These are phyloP conservation scores for Wakefieldia striispora DNA, from an alignment of 768 basidiomycete genomes.

Conservation along the genomic window DNA sequence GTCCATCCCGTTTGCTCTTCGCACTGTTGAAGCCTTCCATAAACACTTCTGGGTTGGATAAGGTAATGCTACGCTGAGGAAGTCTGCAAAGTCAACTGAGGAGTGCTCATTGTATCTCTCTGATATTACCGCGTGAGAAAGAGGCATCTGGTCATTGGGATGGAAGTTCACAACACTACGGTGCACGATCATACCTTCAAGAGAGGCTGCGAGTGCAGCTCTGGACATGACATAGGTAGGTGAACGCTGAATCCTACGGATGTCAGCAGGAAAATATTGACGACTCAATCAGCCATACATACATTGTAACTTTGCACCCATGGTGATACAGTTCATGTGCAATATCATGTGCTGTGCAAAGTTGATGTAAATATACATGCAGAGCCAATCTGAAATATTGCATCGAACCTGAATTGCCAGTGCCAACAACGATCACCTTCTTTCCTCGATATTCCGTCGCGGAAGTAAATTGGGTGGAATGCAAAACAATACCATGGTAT, in stretches of 20 bases:
- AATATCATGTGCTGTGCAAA: slow-evolving; percentile 37
- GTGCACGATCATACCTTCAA: too few species aligned
- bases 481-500: slow-evolving; percentile 52
- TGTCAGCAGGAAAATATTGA: slow-evolving; percentile 25
- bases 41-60: slow-evolving; percentile 18
- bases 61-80: slow-evolving; percentile 21
- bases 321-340: slow-evolving; percentile 31
- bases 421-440: slow-evolving; percentile 63
- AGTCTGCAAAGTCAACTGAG: slow-evolving; percentile 26
- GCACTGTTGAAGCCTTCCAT: neutral
- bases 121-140: neutral
- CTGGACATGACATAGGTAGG: slow-evolving; percentile 27
- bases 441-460: slow-evolving; percentile 51
- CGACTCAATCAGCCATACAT: slow-evolving; percentile 1
- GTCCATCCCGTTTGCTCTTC: slow-evolving; percentile 19
- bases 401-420: slow-evolving; percentile 53
- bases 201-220: slow-evolving; percentile 1
- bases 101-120: slow-evolving; percentile 27
- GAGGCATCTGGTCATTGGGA: neutral
- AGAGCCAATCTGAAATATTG: slow-evolving; percentile 1
- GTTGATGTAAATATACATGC: neutral
- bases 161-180: too few species aligned
- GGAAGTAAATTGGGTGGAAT: slow-evolving; percentile 51
- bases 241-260: slow-evolving; percentile 27
- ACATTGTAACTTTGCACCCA: slow-evolving; percentile 32